A percentile compares a stretch with the other conserved stretches of the same genome.
These are phyloP conservation scores for Claviceps africana DNA, from an alignment of 2,329 filamentous ascomycete species.

Conservation along the genomic window DNA sequence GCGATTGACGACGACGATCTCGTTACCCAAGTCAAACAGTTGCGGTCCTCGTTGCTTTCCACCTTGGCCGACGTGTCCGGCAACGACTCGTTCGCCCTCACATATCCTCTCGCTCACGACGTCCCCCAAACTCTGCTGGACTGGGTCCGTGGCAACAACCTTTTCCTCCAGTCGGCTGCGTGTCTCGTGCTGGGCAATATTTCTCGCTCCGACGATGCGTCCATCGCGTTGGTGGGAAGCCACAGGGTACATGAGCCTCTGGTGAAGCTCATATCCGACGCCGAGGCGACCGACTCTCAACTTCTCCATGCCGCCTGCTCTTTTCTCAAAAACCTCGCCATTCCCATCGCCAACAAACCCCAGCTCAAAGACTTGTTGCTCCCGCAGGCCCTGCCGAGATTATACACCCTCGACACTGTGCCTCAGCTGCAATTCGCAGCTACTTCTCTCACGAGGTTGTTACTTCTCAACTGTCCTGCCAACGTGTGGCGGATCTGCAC, in stretches of 20 bases:
- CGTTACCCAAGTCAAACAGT: slow-evolving; percentile 28
- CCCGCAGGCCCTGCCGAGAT: slow-evolving; percentile 31
- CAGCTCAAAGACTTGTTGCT: slow-evolving; percentile 34
- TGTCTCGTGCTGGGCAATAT: slow-evolving; percentile 50
- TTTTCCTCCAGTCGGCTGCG: slow-evolving; percentile 38
- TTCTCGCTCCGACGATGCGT: slow-evolving; percentile 41
- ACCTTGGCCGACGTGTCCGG: slow-evolving; percentile 39
- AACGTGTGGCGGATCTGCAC: slow-evolving; percentile 39
- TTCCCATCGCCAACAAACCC: slow-evolving; percentile 40
- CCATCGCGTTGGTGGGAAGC: slow-evolving; percentile 32
- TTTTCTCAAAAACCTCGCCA: slow-evolving; percentile 51
- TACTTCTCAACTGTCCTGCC: slow-evolving; percentile 36
- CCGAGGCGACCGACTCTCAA: slow-evolving; percentile 29
- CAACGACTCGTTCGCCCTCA: slow-evolving; percentile 29
- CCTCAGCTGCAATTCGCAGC: slow-evolving; percentile 47
- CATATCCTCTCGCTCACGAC: slow-evolving; percentile 28
- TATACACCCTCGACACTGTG: slow-evolving; percentile 37
- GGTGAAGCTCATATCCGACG: slow-evolving; percentile 28
- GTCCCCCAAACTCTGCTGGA: slow-evolving; percentile 27
- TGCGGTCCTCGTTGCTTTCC: slow-evolving; percentile 36
- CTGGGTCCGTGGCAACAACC: slow-evolving; percentile 31
- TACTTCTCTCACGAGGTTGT: slow-evolving; percentile 41
- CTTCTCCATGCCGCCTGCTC: slow-evolving; percentile 43
- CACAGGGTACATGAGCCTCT: slow-evolving; percentile 30
- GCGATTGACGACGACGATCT: slow-evolving; percentile 32